Conservation (phyloP, 75 land plant genomes). For the Cunninghamia lanceolata region DNA sequence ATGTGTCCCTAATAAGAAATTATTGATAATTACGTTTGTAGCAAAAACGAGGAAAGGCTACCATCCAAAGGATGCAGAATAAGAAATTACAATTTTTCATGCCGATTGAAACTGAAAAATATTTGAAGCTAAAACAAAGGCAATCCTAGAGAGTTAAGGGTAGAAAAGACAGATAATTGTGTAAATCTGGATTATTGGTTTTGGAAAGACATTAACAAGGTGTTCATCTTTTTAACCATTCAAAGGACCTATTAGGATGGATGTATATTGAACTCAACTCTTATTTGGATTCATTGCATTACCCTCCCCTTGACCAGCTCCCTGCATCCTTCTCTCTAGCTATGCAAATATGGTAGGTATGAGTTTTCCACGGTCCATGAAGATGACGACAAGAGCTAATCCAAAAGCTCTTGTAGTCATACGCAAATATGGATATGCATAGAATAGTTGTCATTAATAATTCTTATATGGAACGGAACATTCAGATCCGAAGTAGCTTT, state of each 20-base stretch:
- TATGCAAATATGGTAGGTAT: too few species aligned
- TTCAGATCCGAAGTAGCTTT: not conserved
- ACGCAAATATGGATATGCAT: too few species aligned
- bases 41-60: not conserved
- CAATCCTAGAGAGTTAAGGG: not conserved
- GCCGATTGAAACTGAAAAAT: not conserved
- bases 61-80: not conserved
- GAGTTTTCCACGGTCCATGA: too few species aligned
- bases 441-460: not conserved
- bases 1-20: too few species aligned
- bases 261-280: too few species aligned
- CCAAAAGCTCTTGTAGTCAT: too few species aligned
- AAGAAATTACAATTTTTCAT: not conserved
- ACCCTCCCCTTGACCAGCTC: not conserved
- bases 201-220: not conserved
- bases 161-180: too few species aligned
- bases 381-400: too few species aligned
- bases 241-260: not conserved
- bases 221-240: not conserved
- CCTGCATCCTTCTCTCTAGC: not conserved
- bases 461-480: not conserved
- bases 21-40: too few species aligned
- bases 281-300: not conserved
- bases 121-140: not conserved
- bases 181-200: not conserved